Evolutionary conservation across 139 green algal genomes (phyloP), one percentile per base, ranked within the genome.

Genomic region (Chlorella sp.): DNA sequence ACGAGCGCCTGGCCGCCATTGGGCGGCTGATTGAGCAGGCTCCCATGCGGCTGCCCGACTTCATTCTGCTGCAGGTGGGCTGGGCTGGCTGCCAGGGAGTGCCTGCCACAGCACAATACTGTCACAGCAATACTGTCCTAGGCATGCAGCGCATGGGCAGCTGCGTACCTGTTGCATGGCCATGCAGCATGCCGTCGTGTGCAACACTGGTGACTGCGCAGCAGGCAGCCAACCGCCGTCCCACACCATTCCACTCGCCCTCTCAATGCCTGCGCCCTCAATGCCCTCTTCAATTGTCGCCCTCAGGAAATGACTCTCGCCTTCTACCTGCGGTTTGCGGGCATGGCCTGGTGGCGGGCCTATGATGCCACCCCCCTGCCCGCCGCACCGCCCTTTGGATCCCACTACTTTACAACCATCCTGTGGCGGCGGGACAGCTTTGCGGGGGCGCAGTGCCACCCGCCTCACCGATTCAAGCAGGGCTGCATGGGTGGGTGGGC

Each of bases 231-330:
- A n/a, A n/a, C n/a, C n/a, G n/a, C n/a, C n/a, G n/a, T n/a, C n/a
- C n/a, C n/a, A n/a, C n/a, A n/a, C n/a, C n/a, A n/a, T n/a, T n/a
- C n/a, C n/a, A n/a, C n/a, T n/a, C n/a, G n/a, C n/a, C n/a, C n/a
- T n/a, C n/a, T n/a, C n/a, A n/a, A n/a, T n/a, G n/a, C n/a, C n/a
- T n/a, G n/a, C n/a, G n/a, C n/a, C n/a, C n/a, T n/a, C n/a, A n/a
- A n/a, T n/a, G n/a, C n/a, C n/a, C n/a, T n/a, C n/a, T n/a, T n/a
- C n/a, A n/a, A n/a, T n/a, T n/a, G n/a, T n/a, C n/a, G n/a, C n/a
- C n/a, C n/a, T n/a, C 68, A 74, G 68, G 68, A 74, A 30, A 34
- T 74, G 68, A 74, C 68, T 34, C 68, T n/a, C 68, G 9, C 23
- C 68, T 74, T n/a, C 34, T 47, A 74, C 68, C 20, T 47, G 32